Evolutionary conservation across 2,329 filamentous ascomycete species (phyloP).

Genomic region (Herpotrichia juniperi): DNA sequence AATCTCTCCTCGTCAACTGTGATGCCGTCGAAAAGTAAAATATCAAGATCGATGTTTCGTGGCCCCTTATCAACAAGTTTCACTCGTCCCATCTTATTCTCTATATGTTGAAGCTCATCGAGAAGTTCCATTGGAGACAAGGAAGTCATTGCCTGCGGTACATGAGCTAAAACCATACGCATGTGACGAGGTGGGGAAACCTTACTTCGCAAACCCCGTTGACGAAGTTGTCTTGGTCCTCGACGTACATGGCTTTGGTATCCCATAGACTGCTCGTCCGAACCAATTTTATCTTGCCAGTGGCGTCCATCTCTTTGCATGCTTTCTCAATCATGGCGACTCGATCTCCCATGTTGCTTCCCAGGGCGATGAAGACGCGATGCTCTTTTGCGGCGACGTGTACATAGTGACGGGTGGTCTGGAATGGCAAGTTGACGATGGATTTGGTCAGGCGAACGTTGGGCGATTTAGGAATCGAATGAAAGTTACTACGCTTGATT

Average conservation of each 20-base stretch:
- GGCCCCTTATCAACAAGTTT: conserved; percentile 94
- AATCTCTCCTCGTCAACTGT: conserved; percentile 72
- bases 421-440: background rate
- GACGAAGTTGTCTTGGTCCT: conserved; percentile 85
- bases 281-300: conserved; percentile 72
- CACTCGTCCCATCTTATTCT: conserved; percentile 76
- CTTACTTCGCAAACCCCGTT: conserved; percentile 92
- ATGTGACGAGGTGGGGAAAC: conserved; percentile 19
- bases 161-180: conserved; percentile 3
- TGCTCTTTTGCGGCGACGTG: conserved; percentile 21
- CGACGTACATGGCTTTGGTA: conserved; percentile 95
- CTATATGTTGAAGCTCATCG: conserved; percentile 82
- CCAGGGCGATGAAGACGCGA: conserved; percentile 81
- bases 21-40: conserved; percentile 78
- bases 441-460: background rate
- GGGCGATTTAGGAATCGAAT: background rate
- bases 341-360: conserved; percentile 90
- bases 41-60: conserved; percentile 91
- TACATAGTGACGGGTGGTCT: background rate
- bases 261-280: conserved; percentile 91
- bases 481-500: background rate
- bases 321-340: conserved; percentile 85
- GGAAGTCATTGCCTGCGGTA: conserved; percentile 74
- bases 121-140: conserved; percentile 77
- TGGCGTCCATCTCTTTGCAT: conserved; percentile 73